Percentiles rank a stretch among this genome's conserved stretches.
Evolutionary conservation across 768 basidiomycete genomes (phyloP).

Genomic region (Clavaria fumosa): DNA sequence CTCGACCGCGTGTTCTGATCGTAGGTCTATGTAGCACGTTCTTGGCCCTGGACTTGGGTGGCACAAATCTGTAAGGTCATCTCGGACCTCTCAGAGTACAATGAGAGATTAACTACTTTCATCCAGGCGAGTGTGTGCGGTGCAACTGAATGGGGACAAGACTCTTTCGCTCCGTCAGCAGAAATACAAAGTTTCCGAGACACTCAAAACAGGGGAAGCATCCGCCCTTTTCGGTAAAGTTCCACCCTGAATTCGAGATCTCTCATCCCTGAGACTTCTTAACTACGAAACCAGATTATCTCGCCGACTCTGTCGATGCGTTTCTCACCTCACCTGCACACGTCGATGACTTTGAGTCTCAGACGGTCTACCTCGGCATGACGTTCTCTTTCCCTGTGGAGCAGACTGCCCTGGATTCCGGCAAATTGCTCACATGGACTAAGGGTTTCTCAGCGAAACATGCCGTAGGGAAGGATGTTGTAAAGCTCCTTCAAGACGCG

Average conservation of each 20-base stretch:
- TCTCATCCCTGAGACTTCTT: too few species aligned
- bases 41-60: conserved; percentile 90
- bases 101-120: conserved; percentile 5
- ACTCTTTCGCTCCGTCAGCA: conserved; percentile 85
- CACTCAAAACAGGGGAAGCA: conserved; percentile 87
- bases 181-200: conserved; percentile 92
- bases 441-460: conserved; percentile 79
- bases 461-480: conserved; percentile 66
- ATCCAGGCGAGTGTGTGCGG: conserved; percentile 83
- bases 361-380: conserved; percentile 55
- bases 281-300: conserved; percentile 95
- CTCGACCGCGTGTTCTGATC: conserved; percentile 3
- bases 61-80: conserved; percentile 82
- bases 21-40: conserved; percentile 49
- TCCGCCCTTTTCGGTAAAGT: conserved; percentile 65
- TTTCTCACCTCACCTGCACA: conserved; percentile 60
- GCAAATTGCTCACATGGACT: conserved; percentile 88
- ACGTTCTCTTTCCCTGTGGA: conserved; percentile 98
- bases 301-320: conserved; percentile 90
- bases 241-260: too few species aligned
- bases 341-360: conserved; percentile 20
- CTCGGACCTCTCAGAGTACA: neutral
- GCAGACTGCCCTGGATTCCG: conserved; percentile 83
- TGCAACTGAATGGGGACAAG: conserved; percentile 77
- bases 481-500: conserved; percentile 67